These are phyloP conservation scores for Desmodesmus armatus DNA, from an alignment of 139 green algal genomes.

Conservation along the genomic window DNA sequence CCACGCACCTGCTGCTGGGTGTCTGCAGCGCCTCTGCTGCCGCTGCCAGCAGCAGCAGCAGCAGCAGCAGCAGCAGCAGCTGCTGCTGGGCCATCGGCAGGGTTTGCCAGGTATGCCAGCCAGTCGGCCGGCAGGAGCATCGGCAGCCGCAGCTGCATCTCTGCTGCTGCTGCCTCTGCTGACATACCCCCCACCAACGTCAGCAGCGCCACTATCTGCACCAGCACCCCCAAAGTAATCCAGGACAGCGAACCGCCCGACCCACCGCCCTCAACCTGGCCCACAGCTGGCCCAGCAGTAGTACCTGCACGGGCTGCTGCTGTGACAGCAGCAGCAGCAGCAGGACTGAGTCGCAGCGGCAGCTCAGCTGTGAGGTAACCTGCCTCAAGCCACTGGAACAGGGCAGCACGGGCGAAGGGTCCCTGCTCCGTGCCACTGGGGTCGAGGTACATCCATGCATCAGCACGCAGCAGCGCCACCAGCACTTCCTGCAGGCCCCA, in stretches of 20 bases:
- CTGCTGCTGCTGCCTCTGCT: constrained; percentile 29
- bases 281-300: too few species aligned
- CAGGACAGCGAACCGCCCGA: neutral
- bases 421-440: neutral
- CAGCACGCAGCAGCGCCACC: neutral
- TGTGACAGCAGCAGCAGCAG: neutral
- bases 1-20: neutral
- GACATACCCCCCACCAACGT: neutral
- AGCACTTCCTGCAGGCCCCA: too few species aligned
- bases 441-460: constrained; percentile 19
- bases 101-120: neutral
- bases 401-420: neutral
- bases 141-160: neutral
- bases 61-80: neutral
- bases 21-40: neutral
- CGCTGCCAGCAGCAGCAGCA: neutral
- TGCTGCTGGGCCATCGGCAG: neutral
- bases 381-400: neutral
- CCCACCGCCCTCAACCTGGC: neutral
- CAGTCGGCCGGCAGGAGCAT: neutral
- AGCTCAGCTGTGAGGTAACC: constrained; percentile 21
- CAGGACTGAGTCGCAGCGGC: neutral
- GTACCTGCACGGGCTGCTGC: neutral
- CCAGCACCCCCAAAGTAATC: neutral
- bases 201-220: neutral